Conservation (phyloP, 768 basidiomycete genomes). For the Amylocystis lapponica region DNA sequence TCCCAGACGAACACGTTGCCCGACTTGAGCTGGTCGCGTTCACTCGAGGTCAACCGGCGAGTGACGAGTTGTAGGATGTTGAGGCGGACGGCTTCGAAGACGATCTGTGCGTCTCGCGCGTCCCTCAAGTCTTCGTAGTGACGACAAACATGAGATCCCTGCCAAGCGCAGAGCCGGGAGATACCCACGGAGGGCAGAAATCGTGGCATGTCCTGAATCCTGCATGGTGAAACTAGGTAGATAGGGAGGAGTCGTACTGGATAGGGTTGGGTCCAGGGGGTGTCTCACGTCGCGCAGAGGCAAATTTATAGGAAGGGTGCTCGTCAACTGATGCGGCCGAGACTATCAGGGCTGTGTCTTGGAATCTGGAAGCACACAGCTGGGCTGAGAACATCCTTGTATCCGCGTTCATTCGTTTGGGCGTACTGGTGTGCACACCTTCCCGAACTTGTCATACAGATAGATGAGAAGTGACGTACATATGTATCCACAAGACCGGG, state of each 20-base stretch:
- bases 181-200: slow-evolving; percentile 2
- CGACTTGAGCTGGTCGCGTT: slow-evolving; percentile 62
- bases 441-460: too few relatives aligned
- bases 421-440: too few relatives aligned
- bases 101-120: slow-evolving; percentile 70
- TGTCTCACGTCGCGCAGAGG: neutral
- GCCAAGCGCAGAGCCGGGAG: neutral
- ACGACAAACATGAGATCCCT: neutral
- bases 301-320: neutral
- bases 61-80: slow-evolving; percentile 66
- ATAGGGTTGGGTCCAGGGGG: neutral
- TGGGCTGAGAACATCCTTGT: neutral
- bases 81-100: slow-evolving; percentile 72
- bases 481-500: too few relatives aligned
- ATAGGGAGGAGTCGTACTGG: neutral
- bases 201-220: neutral
- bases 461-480: too few relatives aligned
- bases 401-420: too few relatives aligned
- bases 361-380: neutral
- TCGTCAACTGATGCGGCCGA: too few relatives aligned
- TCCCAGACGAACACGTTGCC: slow-evolving; percentile 87
- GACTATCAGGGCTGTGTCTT: too few relatives aligned
- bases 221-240: neutral
- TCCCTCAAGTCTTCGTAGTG: slow-evolving; percentile 58
- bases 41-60: slow-evolving; percentile 60